Percentiles rank a stretch among this genome's conserved stretches.
Conservation (phyloP, 805 yeast genomes). For the Nakazawaea pomicola region DNA sequence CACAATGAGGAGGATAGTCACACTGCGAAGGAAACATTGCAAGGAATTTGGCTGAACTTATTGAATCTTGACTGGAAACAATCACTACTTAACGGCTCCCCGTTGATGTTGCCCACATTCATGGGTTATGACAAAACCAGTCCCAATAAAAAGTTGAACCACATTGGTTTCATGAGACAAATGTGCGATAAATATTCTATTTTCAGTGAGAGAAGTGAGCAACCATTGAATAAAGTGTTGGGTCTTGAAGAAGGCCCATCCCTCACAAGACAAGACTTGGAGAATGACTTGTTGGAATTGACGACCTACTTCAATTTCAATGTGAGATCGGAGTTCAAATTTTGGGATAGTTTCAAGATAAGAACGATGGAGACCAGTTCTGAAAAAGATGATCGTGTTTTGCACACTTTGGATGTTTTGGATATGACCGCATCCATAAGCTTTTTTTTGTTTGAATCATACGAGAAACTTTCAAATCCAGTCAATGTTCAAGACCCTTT, state of each 20-base stretch:
- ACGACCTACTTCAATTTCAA: constrained; percentile 1
- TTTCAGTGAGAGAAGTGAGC: neutral
- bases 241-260: neutral
- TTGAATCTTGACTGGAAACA: constrained; percentile 5
- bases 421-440: constrained; percentile 7
- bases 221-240: neutral
- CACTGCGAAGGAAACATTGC: neutral
- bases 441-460: constrained; percentile 4
- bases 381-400: constrained; percentile 4
- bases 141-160: neutral
- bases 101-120: constrained; percentile 7
- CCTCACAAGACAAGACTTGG: constrained; percentile 1
- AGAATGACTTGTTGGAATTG: constrained; percentile 1
- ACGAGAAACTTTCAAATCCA: neutral
- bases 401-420: constrained; percentile 8
- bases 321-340: constrained; percentile 1
- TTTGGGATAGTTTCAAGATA: constrained; percentile 8
- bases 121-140: constrained; percentile 3
- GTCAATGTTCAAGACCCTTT: neutral
- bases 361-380: constrained; percentile 1
- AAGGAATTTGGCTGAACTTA: constrained; percentile 8
- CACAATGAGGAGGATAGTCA: neutral
- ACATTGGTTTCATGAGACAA: constrained; percentile 8
- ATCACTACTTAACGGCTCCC: neutral
- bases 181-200: constrained; percentile 4